phyloP scores from a whole-genome alignment of 139 green algal species.

The Tetradesmus obliquus region DNA sequence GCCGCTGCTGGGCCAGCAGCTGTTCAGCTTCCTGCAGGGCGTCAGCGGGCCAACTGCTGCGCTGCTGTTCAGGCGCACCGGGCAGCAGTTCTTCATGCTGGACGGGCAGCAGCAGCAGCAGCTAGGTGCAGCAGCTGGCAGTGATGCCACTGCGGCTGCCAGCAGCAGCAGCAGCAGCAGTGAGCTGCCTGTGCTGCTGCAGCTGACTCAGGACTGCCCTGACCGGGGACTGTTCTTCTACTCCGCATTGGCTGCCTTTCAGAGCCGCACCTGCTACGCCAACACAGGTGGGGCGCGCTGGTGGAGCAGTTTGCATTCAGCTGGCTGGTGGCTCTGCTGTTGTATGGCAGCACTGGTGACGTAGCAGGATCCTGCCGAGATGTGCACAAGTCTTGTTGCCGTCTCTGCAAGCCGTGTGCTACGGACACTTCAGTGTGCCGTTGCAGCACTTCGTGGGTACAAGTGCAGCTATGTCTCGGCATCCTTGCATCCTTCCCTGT shows the following conservation, averaged over 20 bases:
- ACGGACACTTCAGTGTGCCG: too few relatives aligned
- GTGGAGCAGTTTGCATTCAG: neutral
- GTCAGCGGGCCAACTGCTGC: conserved; percentile 54
- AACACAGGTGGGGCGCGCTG: conserved; percentile 59
- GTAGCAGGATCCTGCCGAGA: too few relatives aligned
- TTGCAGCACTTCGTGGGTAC: too few relatives aligned
- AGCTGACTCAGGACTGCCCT: conserved; percentile 67
- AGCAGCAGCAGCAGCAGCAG: neutral
- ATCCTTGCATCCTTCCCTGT: too few relatives aligned
- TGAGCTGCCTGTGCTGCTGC: conserved; percentile 57
- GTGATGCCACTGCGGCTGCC: too few relatives aligned
- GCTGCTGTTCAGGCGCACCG: conserved; percentile 60
- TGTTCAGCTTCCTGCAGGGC: conserved; percentile 45
- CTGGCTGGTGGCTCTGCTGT: neutral
- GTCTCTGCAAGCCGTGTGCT: too few relatives aligned
- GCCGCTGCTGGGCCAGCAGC: conserved; percentile 52
- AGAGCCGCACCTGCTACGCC: conserved; percentile 77
- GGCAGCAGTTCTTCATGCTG: conserved; percentile 65
- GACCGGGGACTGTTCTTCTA: conserved; percentile 65
- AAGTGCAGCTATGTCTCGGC: too few relatives aligned
- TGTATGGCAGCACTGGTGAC: neutral
- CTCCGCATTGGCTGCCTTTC: conserved; percentile 73
- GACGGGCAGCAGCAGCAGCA: conserved; percentile 45
- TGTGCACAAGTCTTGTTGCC: too few relatives aligned
- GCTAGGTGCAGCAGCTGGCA: neutral